These are phyloP conservation scores for Priceomyces melissophilus DNA, from an alignment of 805 yeast species.

Conservation along the genomic window DNA sequence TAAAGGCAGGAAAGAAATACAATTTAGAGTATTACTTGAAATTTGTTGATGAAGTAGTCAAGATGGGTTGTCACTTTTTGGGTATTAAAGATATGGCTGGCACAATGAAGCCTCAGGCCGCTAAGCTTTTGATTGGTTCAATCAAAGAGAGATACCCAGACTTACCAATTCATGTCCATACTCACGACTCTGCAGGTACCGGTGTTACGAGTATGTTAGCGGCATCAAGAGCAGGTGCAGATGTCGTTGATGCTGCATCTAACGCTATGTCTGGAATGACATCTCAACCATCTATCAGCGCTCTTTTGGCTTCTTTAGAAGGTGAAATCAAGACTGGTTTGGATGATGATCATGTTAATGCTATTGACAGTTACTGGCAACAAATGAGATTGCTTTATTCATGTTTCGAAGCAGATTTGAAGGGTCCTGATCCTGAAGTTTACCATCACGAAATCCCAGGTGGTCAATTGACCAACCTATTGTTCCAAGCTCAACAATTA, in stretches of 20 bases:
- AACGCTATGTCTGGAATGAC: conserved; percentile 98
- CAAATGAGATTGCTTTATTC: conserved; percentile 96
- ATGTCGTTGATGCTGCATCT: conserved; percentile 95
- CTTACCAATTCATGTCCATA: conserved; percentile 96
- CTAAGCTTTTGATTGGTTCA: conserved; percentile 70
- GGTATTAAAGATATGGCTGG: conserved; percentile 99
- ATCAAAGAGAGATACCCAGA: conserved; percentile 86
- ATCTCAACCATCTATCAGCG: conserved; percentile 95
- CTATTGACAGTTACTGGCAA: conserved; percentile 94
- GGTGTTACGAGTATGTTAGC: conserved; percentile 97
- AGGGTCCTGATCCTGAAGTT: conserved; percentile 99
- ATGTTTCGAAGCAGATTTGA: conserved; percentile 96
- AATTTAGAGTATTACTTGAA: conserved; percentile 84
- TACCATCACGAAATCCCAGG: conserved; percentile 99
- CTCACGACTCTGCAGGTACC: conserved; percentile 99
- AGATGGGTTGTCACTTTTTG: conserved; percentile 92
- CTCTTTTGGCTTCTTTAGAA: conserved; percentile 87
- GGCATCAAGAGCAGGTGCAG: conserved; percentile 94
- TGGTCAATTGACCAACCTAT: conserved; percentile 95
- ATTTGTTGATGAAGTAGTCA: conserved; percentile 78
- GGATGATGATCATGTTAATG: conserved; percentile 64
- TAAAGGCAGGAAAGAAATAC: conserved; percentile 92
- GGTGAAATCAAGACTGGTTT: conserved; percentile 79
- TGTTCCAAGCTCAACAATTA: conserved; percentile 99
- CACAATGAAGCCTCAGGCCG: conserved; percentile 94